phyloP scores from a whole-genome alignment of 2,329 filamentous ascomycete genomes.

The Colletotrichum sansevieriae region DNA sequence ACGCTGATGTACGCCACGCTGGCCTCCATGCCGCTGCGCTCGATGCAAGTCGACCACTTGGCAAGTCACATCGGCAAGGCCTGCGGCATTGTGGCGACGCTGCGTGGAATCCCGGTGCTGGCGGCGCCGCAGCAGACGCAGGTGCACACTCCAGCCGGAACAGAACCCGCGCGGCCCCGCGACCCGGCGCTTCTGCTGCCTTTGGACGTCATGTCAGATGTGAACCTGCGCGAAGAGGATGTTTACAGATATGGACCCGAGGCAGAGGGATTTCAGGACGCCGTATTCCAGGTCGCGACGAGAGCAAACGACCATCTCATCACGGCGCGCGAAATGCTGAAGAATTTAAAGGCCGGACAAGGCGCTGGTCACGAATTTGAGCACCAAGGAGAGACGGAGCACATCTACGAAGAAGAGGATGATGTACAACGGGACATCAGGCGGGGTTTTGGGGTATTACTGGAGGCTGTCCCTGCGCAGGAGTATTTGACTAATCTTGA shows the following conservation, averaged over 20 bases:
- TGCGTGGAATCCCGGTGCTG: constrained; percentile 90
- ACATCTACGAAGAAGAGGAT: constrained; percentile 60
- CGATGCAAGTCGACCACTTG: constrained; percentile 89
- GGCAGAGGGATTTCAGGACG: constrained; percentile 87
- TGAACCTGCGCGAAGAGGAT: constrained; percentile 87
- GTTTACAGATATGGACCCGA: constrained; percentile 83
- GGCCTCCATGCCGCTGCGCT: constrained; percentile 82
- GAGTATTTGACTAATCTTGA: constrained; percentile 85
- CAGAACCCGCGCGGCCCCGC: constrained; percentile 46
- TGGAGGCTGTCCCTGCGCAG: constrained; percentile 82
- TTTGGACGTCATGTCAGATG: constrained; percentile 88
- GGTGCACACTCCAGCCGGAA: constrained; percentile 57
- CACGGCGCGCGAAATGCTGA: constrained; percentile 91
- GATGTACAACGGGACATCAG: constrained; percentile 59
- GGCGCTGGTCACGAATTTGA: constrained; percentile 90
- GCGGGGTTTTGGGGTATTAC: constrained; percentile 81
- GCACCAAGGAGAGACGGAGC: constrained; percentile 82
- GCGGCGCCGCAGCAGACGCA: constrained; percentile 77
- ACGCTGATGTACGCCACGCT: constrained; percentile 91
- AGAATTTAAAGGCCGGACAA: constrained; percentile 79
- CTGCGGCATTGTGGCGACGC: constrained; percentile 84
- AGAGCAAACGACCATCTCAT: constrained; percentile 96
- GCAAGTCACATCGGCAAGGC: constrained; percentile 97
- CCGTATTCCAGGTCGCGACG: constrained; percentile 92
- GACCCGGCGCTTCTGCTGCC: constrained; percentile 79